Conservation (phyloP, 73 alveolate species). For the Uronychia binucleata region DNA sequence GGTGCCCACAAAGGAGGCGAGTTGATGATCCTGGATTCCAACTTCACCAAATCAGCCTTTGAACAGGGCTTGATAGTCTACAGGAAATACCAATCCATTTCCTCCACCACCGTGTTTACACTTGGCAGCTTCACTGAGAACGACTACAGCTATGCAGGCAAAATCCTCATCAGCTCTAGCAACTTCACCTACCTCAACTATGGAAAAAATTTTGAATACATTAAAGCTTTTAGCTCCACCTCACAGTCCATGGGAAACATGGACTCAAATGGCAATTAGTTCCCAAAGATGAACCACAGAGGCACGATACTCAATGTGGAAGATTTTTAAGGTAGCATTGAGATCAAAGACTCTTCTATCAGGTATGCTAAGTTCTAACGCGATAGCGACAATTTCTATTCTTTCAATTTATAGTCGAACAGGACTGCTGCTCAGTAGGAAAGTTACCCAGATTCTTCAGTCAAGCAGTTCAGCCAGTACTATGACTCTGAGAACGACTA, state of each 20-base stretch:
- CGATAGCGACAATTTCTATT: too few species aligned
- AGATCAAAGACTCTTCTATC: too few species aligned
- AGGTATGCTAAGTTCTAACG: too few species aligned
- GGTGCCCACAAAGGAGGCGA: background rate
- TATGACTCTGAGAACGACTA: background rate
- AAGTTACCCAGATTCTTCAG: background rate
- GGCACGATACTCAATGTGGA: constrained; percentile 31
- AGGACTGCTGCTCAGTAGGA: background rate
- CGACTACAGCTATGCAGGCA: background rate
- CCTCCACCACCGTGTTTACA: background rate
- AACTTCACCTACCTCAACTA: background rate
- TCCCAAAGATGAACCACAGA: constrained; percentile 18
- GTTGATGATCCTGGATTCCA: background rate
- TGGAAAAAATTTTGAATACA: background rate
- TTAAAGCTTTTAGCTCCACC: background rate
- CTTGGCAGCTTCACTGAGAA: background rate
- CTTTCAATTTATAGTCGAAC: too few species aligned
- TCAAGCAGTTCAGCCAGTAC: background rate
- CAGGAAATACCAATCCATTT: background rate
- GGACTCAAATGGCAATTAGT: background rate
- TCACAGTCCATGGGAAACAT: background rate
- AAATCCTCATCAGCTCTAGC: background rate
- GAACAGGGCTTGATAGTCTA: background rate
- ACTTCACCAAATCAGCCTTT: background rate
- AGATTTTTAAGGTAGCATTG: constrained; percentile 31